phyloP scores from a whole-genome alignment of 345 rosid genomes.

The Camelina neglecta region DNA sequence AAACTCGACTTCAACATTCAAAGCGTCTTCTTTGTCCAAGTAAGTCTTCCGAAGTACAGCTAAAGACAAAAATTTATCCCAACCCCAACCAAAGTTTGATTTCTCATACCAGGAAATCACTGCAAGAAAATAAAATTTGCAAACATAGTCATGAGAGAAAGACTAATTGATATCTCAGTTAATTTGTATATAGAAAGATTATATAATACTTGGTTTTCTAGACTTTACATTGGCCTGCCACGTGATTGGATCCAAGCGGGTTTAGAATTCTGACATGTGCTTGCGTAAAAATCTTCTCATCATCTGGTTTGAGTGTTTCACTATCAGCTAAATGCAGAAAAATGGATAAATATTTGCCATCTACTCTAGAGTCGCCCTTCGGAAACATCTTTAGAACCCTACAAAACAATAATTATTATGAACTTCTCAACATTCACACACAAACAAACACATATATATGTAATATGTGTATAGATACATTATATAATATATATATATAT shows the following conservation, averaged over 20 bases:
- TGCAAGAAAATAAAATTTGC: neutral
- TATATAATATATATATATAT: neutral
- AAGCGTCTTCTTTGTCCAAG: constrained; percentile 1
- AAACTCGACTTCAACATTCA: neutral
- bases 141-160: too few relatives aligned
- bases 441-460: too few relatives aligned
- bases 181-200: too few relatives aligned
- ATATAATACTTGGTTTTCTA: too few relatives aligned
- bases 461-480: too few relatives aligned
- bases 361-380: neutral
- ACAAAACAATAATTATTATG: neutral
- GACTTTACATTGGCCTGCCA: neutral
- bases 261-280: neutral
- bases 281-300: neutral
- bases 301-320: neutral
- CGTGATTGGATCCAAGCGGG: constrained; percentile 7
- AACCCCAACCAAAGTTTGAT: neutral
- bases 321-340: neutral
- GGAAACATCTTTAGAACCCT: neutral
- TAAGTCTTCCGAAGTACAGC: neutral
- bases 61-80: neutral
- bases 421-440: neutral
- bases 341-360: neutral
- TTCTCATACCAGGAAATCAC: neutral
- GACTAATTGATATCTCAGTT: too few relatives aligned